Base-by-base conservation (phyloP, 257 asterid genomes). In the Nicotiana attenuata region DNA sequence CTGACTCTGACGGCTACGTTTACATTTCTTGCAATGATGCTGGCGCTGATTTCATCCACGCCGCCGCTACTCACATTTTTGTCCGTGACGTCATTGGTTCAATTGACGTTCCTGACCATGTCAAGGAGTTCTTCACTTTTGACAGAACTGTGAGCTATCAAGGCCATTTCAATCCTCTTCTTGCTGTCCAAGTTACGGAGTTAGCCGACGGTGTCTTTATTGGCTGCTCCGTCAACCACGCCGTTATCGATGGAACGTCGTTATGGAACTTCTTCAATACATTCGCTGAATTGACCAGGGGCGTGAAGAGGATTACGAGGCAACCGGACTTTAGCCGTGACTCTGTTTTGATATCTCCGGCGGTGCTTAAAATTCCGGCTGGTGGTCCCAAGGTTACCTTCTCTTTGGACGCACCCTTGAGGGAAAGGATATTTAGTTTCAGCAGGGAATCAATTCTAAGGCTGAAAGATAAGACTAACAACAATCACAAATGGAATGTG, bases 211-310 rank as follows among this genome's bases (percentile, higher is more conserved):
- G 84, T 9, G 65, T 84, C 3, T 84, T 84, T 4, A 73, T 84
- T 57, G 83, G 87, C 0, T 84, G 87, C 29, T 31, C 87, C 38
- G 82, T 84, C 11, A 84, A 84, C 76, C 87, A 84, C 57, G 83
- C 87, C 45, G 84, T 84, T 35, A 81, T 64, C 26, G 85, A 82
- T 77, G 85, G 85, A 15, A 82, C 85, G 1, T 75, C 85, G 4
- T 75, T 82, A 19, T 82, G 85, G 85, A 82, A 82, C 24, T 82
- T 82, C 55, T 82, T 82, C 9, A 82, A 82, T 53, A 82, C 77
- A 10, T 82, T 82, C 3, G 85, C 85, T 24, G 85, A 82, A 31
- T 35, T 82, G 28, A 59, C 63, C 6, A 82, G 85, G 22, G 85
- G 81, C 0, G 64, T 22, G 13, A 75, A 38, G 65, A 75, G 28